phyloP scores from a whole-genome alignment of 148 eudicot genomes.

The Nepenthes gracilis region DNA sequence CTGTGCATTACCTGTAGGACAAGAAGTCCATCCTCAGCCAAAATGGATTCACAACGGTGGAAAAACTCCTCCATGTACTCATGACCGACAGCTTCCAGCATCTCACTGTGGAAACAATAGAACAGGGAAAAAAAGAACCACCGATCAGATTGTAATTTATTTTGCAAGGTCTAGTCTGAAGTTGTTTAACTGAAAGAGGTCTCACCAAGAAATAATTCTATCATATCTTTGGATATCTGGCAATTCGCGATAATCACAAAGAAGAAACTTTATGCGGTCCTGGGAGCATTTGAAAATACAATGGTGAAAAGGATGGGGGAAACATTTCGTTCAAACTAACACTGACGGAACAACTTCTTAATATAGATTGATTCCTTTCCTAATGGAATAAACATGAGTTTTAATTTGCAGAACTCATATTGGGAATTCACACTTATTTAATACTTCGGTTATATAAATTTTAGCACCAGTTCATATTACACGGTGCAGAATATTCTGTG shows the following conservation, averaged over 20 bases:
- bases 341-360: background rate
- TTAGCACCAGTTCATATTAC: too few species aligned
- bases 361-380: too few species aligned
- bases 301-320: background rate
- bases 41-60: slow-evolving; percentile 46
- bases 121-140: background rate
- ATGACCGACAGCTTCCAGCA: slow-evolving; percentile 88
- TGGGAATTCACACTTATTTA: too few species aligned
- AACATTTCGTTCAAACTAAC: background rate
- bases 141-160: background rate
- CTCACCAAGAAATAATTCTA: slow-evolving; percentile 82
- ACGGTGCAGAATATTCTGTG: too few species aligned
- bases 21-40: slow-evolving; percentile 65
- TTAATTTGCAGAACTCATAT: too few species aligned
- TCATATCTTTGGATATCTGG: slow-evolving; percentile 44
- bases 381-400: too few species aligned
- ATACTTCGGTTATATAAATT: too few species aligned
- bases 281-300: slow-evolving; percentile 13
- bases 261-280: slow-evolving; percentile 68
- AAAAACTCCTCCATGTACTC: slow-evolving; percentile 77
- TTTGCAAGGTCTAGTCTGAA: background rate
- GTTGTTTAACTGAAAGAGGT: background rate
- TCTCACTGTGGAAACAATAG: slow-evolving; percentile 41
- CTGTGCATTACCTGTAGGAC: slow-evolving; percentile 59
- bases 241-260: slow-evolving; percentile 80